Evolutionary conservation across 192 early-diverging fungal species (phyloP).

Genomic region (Physocladia obscura): DNA sequence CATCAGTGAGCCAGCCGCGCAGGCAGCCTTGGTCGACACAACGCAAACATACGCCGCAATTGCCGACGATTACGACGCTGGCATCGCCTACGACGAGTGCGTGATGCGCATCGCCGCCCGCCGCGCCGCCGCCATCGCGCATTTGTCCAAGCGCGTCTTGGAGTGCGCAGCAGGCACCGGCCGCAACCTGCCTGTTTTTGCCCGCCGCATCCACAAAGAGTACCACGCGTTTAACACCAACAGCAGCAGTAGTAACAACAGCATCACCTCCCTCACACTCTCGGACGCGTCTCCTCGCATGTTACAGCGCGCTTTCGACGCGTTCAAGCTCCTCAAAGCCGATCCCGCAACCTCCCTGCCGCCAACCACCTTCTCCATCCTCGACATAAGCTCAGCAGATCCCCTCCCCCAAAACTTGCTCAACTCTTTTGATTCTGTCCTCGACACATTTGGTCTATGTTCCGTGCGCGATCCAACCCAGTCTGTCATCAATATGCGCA

Average conservation of each 20-base stretch:
- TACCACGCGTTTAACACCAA: background rate
- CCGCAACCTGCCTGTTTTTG: background rate
- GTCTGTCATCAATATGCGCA: slow-evolving; percentile 49
- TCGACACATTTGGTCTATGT: slow-evolving; percentile 71
- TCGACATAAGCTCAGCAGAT: background rate
- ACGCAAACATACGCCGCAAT: slow-evolving; percentile 47
- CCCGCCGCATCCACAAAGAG: background rate
- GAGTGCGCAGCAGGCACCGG: background rate
- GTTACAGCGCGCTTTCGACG: slow-evolving; percentile 47
- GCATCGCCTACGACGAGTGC: slow-evolving; percentile 61
- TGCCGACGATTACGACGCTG: slow-evolving; percentile 55
- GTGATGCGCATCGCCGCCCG: slow-evolving; percentile 54
- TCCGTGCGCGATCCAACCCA: slow-evolving; percentile 54
- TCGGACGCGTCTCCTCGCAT: slow-evolving; percentile 54
- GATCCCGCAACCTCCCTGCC: background rate
- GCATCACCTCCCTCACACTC: slow-evolving; percentile 45
- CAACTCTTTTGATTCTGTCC: slow-evolving; percentile 57
- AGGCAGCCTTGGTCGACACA: background rate
- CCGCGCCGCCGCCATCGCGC: background rate
- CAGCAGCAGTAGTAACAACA: background rate
- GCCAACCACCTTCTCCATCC: slow-evolving; percentile 16
- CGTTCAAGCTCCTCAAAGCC: slow-evolving; percentile 3
- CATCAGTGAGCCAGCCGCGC: slow-evolving; percentile 28
- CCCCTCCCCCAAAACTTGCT: background rate
- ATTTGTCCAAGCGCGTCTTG: background rate